Base-by-base conservation (phyloP, 2,329 filamentous ascomycete species). In the Colletotrichum navitas region DNA sequence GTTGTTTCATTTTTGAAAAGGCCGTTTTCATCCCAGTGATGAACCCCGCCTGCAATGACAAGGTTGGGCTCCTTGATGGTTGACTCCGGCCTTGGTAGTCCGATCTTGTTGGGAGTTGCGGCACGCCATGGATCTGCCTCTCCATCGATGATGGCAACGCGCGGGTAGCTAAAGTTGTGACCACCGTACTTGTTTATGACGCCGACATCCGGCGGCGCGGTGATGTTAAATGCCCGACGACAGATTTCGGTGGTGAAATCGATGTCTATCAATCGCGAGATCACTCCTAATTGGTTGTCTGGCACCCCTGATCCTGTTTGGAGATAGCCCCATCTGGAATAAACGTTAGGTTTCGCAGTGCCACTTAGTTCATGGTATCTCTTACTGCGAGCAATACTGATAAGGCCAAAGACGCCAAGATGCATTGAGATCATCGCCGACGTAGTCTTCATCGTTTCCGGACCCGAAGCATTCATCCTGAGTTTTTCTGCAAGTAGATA, bases 21-120 rank as follows among this genome's bases (percentile, higher is more conserved):
- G 1, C 90, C 91, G 74, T 92, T 91, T 81, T 92, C 91, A 74
- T 93, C 92, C 91, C 92, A 96, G 78, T 95, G 93, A 79, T 97
- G 94, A 26, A 95, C 92, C 0, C 89, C 93, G 26, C 87, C 87
- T 5, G 85, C 82, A 54, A 97, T 94, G 58, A 95, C 78, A 26
- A 93, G 85, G 73, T 91, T 93, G 0, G 93, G 93, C 82, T 94
- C 87, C 51, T 85, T 86, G 0, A 83, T 81, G 0, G 92, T 93
- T 51, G 87, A 92, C 12, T 83, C 80, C 21, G 92, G 84, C 24
- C 84, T 81, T 7, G 55, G 47, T 0, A 90, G 85, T 1, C 84
- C 87, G 24, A 89, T 87, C 0, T 90, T 91, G 58, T 95, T 90
- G 0, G 92, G 89, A 0, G 91, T 92, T 0, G 92, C 92, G 0